phyloP scores from a whole-genome alignment of 306 rosid genomes.

The Corylus avellana region DNA sequence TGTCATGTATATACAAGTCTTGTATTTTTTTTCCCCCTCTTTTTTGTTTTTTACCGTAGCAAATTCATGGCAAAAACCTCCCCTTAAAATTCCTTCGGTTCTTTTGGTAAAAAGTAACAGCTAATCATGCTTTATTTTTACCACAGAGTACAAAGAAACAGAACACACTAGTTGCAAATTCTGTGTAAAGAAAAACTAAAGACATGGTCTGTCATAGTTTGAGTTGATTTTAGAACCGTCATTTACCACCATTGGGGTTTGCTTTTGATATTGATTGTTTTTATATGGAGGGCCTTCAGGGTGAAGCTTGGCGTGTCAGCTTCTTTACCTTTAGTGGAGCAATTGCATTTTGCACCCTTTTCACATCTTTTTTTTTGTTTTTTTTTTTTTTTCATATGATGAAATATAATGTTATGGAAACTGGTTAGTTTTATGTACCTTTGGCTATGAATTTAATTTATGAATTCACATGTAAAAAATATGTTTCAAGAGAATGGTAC shows the following conservation, averaged over 20 bases:
- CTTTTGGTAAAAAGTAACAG: neutral
- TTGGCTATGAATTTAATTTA: too few relatives aligned
- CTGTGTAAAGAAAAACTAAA: too few relatives aligned
- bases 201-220: neutral
- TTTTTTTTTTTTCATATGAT: too few relatives aligned
- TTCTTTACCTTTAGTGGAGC: neutral
- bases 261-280: neutral
- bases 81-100: neutral
- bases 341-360: neutral
- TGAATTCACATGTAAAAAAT: too few relatives aligned
- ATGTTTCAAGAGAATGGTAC: too few relatives aligned
- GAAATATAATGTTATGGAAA: too few relatives aligned
- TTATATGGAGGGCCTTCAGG: neutral
- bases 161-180: too few relatives aligned
- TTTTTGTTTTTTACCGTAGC: neutral
- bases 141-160: neutral
- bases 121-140: neutral
- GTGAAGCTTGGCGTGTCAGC: neutral
- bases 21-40: neutral
- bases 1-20: neutral
- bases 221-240: neutral
- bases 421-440: too few relatives aligned
- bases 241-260: neutral
- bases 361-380: too few relatives aligned
- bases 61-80: neutral